phyloP scores from a whole-genome alignment of 129 eudicot species.

The Heracleum sosnowskyi region DNA sequence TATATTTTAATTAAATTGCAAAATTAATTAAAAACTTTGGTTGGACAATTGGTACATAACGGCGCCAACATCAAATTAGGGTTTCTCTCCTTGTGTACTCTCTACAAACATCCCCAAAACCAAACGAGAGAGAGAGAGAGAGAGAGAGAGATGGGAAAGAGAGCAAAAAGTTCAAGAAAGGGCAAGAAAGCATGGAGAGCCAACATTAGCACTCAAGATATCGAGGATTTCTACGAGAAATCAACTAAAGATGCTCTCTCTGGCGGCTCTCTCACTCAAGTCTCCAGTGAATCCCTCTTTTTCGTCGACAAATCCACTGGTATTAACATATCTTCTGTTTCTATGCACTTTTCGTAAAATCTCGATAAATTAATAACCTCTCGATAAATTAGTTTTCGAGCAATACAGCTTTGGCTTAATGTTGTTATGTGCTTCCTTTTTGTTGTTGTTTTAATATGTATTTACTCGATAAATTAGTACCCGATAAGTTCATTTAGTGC shows the following conservation, averaged over 20 bases:
- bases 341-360: too few species aligned
- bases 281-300: constrained; percentile 59
- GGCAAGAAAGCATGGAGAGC: constrained; percentile 88
- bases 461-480: background rate
- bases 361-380: background rate
- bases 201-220: constrained; percentile 72
- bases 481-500: too few species aligned
- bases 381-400: too few species aligned
- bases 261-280: constrained; percentile 66
- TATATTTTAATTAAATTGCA: too few species aligned
- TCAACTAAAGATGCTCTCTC: constrained; percentile 82
- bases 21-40: too few species aligned
- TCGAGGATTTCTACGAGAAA: constrained; percentile 66
- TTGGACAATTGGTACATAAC: too few species aligned
- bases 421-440: too few species aligned
- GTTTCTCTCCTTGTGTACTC: background rate
- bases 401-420: too few species aligned
- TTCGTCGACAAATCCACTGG: constrained; percentile 81
- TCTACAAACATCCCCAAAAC: background rate
- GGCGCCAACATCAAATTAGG: background rate
- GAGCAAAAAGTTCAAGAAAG: constrained; percentile 64
- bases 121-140: background rate
- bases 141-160: constrained; percentile 40
- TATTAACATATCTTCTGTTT: background rate
- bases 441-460: too few species aligned